Conservation (phyloP, 345 rosid genomes). For the Isatis tinctoria region DNA sequence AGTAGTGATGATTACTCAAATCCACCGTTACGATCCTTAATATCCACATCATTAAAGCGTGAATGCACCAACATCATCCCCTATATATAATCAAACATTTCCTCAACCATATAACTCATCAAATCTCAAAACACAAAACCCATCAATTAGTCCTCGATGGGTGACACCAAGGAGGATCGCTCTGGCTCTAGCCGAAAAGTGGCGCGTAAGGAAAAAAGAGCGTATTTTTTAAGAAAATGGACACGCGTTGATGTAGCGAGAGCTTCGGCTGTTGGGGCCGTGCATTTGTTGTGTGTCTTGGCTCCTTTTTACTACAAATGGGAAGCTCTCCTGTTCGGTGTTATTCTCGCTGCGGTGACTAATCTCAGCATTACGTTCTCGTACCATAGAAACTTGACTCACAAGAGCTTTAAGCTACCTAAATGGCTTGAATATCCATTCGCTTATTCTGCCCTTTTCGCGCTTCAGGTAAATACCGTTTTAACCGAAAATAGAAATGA, state of each 20-base stretch:
- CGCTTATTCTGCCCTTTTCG: constrained; percentile 29
- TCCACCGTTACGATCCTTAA: constrained; percentile 21
- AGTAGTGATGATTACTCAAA: constrained; percentile 19
- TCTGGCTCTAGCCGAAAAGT: constrained; percentile 16
- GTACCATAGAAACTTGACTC: constrained; percentile 36
- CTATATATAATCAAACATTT: constrained; percentile 4
- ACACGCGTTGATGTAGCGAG: constrained; percentile 17
- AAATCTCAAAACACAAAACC: constrained; percentile 1
- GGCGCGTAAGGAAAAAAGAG: constrained; percentile 5
- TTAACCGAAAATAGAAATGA: not conserved
- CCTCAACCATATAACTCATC: constrained; percentile 1
- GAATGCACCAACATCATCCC: not conserved
- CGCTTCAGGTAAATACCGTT: constrained; percentile 26
- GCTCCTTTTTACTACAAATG: constrained; percentile 31
- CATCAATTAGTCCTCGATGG: constrained; percentile 1
- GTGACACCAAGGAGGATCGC: constrained; percentile 12
- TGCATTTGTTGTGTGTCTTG: constrained; percentile 20
- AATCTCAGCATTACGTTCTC: constrained; percentile 32
- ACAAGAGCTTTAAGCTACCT: constrained; percentile 32
- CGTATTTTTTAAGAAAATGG: constrained; percentile 24
- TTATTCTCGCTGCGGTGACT: constrained; percentile 7
- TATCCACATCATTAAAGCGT: constrained; percentile 13
- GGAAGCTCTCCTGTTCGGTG: constrained; percentile 26
- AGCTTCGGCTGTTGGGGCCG: constrained; percentile 21
- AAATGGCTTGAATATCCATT: constrained; percentile 39